These are phyloP conservation scores for Pleurotus salmoneostramineus DNA, from an alignment of 768 basidiomycete species.

Conservation along the genomic window DNA sequence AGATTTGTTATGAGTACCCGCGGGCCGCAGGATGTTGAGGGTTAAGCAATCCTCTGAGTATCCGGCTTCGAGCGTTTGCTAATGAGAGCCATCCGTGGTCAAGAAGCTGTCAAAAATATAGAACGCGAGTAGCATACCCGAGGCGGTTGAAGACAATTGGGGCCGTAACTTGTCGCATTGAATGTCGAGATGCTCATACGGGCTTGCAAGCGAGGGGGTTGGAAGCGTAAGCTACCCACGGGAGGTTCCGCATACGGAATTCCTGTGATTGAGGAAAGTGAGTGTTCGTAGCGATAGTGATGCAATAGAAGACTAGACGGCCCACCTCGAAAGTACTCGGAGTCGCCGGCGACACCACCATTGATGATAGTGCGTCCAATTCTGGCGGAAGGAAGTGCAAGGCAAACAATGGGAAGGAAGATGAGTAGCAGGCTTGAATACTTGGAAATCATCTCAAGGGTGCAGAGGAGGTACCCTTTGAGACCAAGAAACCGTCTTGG, in stretches of 20 bases:
- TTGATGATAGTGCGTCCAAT: neutral
- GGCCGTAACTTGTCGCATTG: no score
- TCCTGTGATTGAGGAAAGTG: neutral
- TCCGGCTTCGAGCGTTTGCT: neutral
- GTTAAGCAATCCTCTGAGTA: constrained; percentile 44
- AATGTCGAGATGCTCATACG: no score
- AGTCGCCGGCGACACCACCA: neutral
- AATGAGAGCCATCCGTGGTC: neutral
- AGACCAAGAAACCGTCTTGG: no score
- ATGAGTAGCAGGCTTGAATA: neutral
- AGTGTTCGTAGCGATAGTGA: no score
- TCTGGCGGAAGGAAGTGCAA: neutral
- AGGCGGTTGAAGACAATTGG: no score
- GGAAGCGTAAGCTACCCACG: neutral
- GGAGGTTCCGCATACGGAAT: neutral
- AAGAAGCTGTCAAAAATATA: no score
- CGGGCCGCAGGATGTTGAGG: constrained; percentile 37
- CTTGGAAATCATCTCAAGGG: no score
- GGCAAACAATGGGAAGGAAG: neutral
- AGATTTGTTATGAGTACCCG: constrained; percentile 10
- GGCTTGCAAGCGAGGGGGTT: neutral
- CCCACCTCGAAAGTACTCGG: neutral
- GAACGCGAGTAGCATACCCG: no score
- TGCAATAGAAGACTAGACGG: neutral
- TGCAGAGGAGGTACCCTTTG: no score